Percentiles rank a stretch among this genome's conserved stretches.
Evolutionary conservation across 495 filamentous ascomycete species (phyloP).

Genomic region (Pyronema domesticum): DNA sequence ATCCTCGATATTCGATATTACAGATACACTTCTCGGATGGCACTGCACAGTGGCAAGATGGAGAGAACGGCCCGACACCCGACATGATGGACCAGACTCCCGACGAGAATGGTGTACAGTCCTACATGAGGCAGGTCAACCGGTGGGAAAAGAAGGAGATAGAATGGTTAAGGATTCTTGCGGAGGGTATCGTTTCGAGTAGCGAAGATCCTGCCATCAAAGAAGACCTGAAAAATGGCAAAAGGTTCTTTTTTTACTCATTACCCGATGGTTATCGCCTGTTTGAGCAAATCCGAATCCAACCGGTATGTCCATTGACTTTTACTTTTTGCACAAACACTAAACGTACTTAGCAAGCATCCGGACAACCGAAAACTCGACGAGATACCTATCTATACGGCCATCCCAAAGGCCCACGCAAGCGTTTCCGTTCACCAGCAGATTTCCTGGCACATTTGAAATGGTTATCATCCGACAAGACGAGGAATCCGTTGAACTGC

Average conservation of each 20-base stretch:
- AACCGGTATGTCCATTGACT: not conserved
- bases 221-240: conserved; percentile 18
- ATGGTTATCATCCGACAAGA: conserved; percentile 38
- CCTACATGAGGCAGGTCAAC: conserved; percentile 16
- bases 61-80: conserved; percentile 19
- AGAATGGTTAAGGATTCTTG: conserved; percentile 19
- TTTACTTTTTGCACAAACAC: not conserved
- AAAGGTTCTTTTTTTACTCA: conserved; percentile 32
- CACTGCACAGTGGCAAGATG: conserved; percentile 21
- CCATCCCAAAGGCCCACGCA: conserved; percentile 38
- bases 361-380: conserved; percentile 25
- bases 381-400: conserved; percentile 47
- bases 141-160: conserved; percentile 16
- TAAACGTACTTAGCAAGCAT: not conserved
- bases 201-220: conserved; percentile 17
- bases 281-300: conserved; percentile 36
- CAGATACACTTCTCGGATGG: conserved; percentile 16
- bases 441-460: conserved; percentile 46
- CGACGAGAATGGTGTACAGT: conserved; percentile 19
- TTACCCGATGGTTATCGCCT: conserved; percentile 41
- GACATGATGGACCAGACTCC: conserved; percentile 20
- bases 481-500: conserved; percentile 39
- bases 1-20: not conserved
- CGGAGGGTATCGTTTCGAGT: conserved; percentile 12
- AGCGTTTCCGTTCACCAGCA: conserved; percentile 39